Percentiles rank a stretch among this genome's conserved stretches.
phyloP scores from a whole-genome alignment of 768 basidiomycete species.

The Trametes sanguinea region DNA sequence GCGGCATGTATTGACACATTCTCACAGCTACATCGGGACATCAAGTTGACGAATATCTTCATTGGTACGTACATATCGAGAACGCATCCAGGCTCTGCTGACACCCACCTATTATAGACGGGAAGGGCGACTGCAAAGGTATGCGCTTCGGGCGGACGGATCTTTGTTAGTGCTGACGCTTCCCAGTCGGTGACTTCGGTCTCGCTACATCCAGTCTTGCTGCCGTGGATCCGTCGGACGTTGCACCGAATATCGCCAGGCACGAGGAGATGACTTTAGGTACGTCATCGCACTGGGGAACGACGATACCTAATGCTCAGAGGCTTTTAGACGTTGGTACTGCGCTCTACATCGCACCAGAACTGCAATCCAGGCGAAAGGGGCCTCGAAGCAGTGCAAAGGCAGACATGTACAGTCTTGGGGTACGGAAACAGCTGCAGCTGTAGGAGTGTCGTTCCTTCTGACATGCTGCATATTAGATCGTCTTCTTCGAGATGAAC shows the following conservation, averaged over 20 bases:
- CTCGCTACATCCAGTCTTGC: conserved; percentile 82
- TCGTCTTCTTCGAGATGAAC: conserved; percentile 98
- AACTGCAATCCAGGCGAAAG: conserved; percentile 66
- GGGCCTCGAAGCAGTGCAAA: conserved; percentile 79
- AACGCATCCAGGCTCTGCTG: not conserved
- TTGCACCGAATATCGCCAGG: conserved; percentile 44
- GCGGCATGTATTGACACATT: conserved; percentile 1
- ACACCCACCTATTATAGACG: conserved; percentile 48
- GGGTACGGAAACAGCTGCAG: conserved; percentile 49
- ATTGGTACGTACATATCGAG: conserved; percentile 61
- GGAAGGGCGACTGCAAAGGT: conserved; percentile 84
- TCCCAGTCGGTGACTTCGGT: conserved; percentile 88
- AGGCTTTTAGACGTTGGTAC: conserved; percentile 76
- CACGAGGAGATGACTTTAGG: conserved; percentile 80
- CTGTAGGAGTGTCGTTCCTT: not conserved
- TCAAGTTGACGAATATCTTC: conserved; percentile 93
- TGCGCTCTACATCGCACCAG: conserved; percentile 89
- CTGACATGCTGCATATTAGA: conserved; percentile 42
- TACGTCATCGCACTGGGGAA: conserved; percentile 28
- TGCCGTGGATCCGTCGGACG: conserved; percentile 73
- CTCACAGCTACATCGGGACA: conserved; percentile 72
- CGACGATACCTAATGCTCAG: not conserved
- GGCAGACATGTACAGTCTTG: conserved; percentile 94
- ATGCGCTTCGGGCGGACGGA: conserved; percentile 3
- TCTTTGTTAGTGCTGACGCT: not conserved